Evolutionary conservation across 2,329 filamentous ascomycete genomes (phyloP).

Genomic region (Exophiala calicioides): DNA sequence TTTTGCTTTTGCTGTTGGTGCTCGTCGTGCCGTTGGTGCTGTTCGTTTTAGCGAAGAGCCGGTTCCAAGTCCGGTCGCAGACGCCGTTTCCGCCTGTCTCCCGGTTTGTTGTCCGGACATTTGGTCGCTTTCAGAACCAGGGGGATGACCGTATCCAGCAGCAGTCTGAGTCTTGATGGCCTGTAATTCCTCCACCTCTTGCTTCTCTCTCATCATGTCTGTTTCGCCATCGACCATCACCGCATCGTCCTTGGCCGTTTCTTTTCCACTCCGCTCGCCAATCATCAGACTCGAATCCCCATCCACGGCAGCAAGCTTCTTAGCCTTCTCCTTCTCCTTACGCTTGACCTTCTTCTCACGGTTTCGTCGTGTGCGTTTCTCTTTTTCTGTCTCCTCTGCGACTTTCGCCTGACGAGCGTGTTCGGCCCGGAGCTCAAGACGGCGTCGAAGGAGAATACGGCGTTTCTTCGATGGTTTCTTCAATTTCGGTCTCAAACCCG

Average conservation of each 20-base stretch:
- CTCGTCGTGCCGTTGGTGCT: constrained; percentile 8
- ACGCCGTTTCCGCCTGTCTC: background rate
- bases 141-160: no score
- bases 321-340: constrained; percentile 25
- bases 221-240: background rate
- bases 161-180: no score
- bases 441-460: constrained; percentile 24
- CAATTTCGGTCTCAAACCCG: background rate
- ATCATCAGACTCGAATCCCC: constrained; percentile 8
- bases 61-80: no score
- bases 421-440: constrained; percentile 14
- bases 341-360: constrained; percentile 32
- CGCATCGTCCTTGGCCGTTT: background rate
- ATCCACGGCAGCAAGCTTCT: constrained; percentile 17
- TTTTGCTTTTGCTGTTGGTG: constrained; percentile 5
- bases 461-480: constrained; percentile 28
- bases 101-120: background rate
- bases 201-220: background rate
- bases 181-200: no score
- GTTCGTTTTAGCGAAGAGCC: no score
- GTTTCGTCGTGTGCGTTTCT: constrained; percentile 29
- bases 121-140: background rate
- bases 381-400: constrained; percentile 24
- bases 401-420: constrained; percentile 15
- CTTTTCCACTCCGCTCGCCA: constrained; percentile 8